These are phyloP conservation scores for Psilocybe cyanescens DNA, from an alignment of 768 basidiomycete species.

Conservation along the genomic window DNA sequence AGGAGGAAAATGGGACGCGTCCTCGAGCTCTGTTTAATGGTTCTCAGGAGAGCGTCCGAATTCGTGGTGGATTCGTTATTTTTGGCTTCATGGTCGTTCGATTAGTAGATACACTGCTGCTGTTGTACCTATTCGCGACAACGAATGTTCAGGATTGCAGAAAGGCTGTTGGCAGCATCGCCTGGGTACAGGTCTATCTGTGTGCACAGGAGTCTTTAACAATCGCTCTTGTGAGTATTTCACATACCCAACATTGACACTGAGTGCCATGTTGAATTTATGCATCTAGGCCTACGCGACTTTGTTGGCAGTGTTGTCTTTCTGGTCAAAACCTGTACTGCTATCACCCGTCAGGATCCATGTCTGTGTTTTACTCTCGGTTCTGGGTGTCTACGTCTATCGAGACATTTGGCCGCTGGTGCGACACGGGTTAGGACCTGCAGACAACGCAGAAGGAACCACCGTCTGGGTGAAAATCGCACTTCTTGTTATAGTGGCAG, in stretches of 20 bases:
- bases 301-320: neutral
- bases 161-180: neutral
- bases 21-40: neutral
- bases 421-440: conserved; percentile 45
- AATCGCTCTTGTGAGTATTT: neutral
- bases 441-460: conserved; percentile 46
- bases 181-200: neutral
- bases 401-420: conserved; percentile 59
- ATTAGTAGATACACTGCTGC: neutral
- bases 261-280: neutral
- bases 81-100: neutral
- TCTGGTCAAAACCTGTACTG: neutral
- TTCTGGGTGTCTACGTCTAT: conserved; percentile 47
- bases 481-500: conserved; percentile 42
- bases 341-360: neutral
- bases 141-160: neutral
- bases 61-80: neutral
- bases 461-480: conserved; percentile 53
- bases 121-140: neutral
- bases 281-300: neutral
- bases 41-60: neutral
- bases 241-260: neutral
- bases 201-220: neutral
- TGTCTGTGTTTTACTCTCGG: conserved; percentile 3
- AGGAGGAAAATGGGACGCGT: neutral